Conservation (phyloP, 768 basidiomycete genomes). For the Amanita exitialis region DNA sequence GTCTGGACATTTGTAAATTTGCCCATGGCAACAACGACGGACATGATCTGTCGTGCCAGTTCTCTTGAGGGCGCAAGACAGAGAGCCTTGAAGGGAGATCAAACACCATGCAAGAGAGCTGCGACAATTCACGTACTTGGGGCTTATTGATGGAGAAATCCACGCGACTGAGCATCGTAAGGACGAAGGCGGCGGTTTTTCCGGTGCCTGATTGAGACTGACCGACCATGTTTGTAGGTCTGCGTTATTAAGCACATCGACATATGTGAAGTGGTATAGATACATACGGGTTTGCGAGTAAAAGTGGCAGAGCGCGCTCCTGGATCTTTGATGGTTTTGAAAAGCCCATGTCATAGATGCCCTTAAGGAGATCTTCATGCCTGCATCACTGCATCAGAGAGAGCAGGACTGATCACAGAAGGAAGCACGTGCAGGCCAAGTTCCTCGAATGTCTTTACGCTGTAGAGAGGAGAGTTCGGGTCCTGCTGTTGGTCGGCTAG, state of each 20-base stretch:
- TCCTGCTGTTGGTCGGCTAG: conserved; percentile 94
- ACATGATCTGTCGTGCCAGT: conserved; percentile 95
- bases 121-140: conserved; percentile 41
- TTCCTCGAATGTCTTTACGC: conserved; percentile 91
- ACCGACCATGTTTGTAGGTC: conserved; percentile 98
- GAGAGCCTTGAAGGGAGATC: conserved; percentile 50
- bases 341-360: conserved; percentile 91
- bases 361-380: conserved; percentile 82
- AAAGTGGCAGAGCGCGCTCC: conserved; percentile 87
- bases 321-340: conserved; percentile 98
- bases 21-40: conserved; percentile 88
- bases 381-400: conserved; percentile 24
- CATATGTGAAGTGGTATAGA: background rate
- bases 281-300: conserved; percentile 82
- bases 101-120: background rate
- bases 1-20: conserved; percentile 91
- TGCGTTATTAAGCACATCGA: conserved; percentile 20
- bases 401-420: background rate
- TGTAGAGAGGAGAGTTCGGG: conserved; percentile 91
- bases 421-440: conserved; percentile 70
- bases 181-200: conserved; percentile 96
- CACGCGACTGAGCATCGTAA: conserved; percentile 94
- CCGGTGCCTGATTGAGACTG: conserved; percentile 99
- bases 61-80: conserved; percentile 98
- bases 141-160: conserved; percentile 77